A percentile compares a stretch with the other conserved stretches of the same genome.
phyloP scores from a whole-genome alignment of 2,329 filamentous ascomycete species.

The Aspergillus pseudonomiae region DNA sequence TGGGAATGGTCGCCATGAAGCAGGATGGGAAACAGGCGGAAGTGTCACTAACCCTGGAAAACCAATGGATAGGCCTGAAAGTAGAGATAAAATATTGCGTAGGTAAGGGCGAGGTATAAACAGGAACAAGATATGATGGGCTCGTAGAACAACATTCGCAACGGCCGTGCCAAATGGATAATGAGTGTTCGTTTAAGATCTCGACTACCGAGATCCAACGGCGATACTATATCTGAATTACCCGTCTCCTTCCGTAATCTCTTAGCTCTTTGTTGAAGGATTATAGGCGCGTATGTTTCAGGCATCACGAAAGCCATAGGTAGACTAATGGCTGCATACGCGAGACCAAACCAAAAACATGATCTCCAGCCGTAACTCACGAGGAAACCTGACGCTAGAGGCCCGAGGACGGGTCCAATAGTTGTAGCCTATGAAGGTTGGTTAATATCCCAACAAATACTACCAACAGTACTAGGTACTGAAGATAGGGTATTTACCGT shows the following conservation, averaged over 20 bases:
- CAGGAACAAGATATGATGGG: conserved; percentile 3
- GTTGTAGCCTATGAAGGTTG: neutral
- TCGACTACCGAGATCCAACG: neutral
- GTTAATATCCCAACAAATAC: neutral
- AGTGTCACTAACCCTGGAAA: conserved; percentile 1
- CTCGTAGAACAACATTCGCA: conserved; percentile 10
- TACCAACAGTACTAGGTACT: neutral
- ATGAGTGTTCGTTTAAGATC: neutral
- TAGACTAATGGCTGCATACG: neutral
- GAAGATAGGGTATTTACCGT: conserved; percentile 26
- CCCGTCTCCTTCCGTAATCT: conserved; percentile 6
- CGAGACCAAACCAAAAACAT: neutral
- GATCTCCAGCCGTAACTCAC: neutral
- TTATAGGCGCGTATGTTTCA: conserved; percentile 4
- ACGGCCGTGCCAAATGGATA: neutral
- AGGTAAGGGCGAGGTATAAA: conserved; percentile 7
- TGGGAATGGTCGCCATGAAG: neutral
- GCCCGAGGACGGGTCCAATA: neutral
- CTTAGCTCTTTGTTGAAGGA: neutral
- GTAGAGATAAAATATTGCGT: conserved; percentile 11
- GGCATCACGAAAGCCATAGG: neutral
- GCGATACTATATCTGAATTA: neutral
- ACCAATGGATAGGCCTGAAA: conserved; percentile 50
- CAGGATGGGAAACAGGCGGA: neutral
- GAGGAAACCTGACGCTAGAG: conserved; percentile 1